Evolutionary conservation across 2,329 filamentous ascomycete species (phyloP), one percentile per base, ranked within the genome.

Genomic region (Parafenestella ontariensis): DNA sequence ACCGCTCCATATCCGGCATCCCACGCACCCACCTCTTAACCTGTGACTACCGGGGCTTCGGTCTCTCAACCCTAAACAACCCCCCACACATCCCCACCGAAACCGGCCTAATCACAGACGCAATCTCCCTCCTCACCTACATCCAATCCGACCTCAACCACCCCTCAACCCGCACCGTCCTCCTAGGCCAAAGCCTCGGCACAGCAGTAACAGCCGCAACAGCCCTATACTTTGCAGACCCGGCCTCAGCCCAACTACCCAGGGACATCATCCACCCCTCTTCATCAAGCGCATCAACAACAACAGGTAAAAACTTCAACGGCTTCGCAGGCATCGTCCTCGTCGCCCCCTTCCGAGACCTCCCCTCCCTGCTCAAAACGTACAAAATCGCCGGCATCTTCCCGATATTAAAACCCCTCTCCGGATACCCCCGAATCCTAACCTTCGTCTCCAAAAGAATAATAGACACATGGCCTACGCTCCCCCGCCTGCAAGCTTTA

Each of bases 41-140:
- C 34, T 87, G 96, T 66, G 92, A 96, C 79, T 97, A 97, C 76
- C 89, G 93, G 17, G 93, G 93, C 6, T 97, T 91, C 65, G 93
- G 92, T 0, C 83, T 85, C 34, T 95, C 90, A 8, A 91, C 88
- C 0, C 92, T 94, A n/a, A 78, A 77, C 3, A 72, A 74, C 43
- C 11, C 60, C 3, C 71, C 71, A 2, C 58, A 72, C 46, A 58
- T 72, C 31, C 94, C 94, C 0, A 89, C 87, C 0, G 94, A 98
- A 77, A 78, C 83, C 31, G 94, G 94, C 0, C 78, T 98, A 7
- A 90, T 96, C 50, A 85, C 85, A 4, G 94, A 98, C 71, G 91
- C 88, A 15, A 81, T 89, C 3, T 82, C 91, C 0, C 78, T 91
- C 3, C 81, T 96, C 3, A 83, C 92, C 56, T 96, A 90, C 79